phyloP scores from a whole-genome alignment of 1,139 yeast species.

The Yamadazyma buinensis region DNA sequence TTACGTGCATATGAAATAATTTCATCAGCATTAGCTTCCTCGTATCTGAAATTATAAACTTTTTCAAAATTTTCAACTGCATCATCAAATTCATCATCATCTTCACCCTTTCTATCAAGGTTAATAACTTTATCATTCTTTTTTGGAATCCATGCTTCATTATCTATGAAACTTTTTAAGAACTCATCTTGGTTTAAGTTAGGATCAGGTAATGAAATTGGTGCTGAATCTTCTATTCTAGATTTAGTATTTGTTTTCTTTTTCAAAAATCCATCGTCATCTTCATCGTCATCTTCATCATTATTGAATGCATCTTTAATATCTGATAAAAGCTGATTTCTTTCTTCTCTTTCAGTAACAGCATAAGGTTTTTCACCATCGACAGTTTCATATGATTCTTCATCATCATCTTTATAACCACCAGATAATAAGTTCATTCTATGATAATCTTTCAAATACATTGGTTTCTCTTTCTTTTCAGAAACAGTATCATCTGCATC shows the following conservation, averaged over 20 bases:
- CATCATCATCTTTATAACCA: conserved; percentile 47
- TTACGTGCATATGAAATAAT: conserved; percentile 95
- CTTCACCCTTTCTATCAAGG: conserved; percentile 53
- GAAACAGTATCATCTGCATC: conserved; percentile 18
- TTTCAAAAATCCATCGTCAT: conserved; percentile 57
- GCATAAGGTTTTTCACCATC: conserved; percentile 66
- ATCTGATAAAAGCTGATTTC: conserved; percentile 65
- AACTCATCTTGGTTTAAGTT: conserved; percentile 61
- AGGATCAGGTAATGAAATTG: conserved; percentile 62
- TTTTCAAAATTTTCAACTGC: conserved; percentile 89
- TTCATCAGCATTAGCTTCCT: conserved; percentile 87
- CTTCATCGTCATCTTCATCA: conserved; percentile 44
- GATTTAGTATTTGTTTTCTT: conserved; percentile 15
- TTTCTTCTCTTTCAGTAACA: conserved; percentile 72
- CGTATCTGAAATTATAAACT: conserved; percentile 92
- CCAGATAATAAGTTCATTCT: conserved; percentile 73
- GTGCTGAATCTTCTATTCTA: conserved; percentile 13
- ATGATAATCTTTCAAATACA: conserved; percentile 89
- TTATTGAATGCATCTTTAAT: conserved; percentile 63
- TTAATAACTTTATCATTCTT: conserved; percentile 51
- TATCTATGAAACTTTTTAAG: conserved; percentile 64
- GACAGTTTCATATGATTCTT: conserved; percentile 38
- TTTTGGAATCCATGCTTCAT: conserved; percentile 86
- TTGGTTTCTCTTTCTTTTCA: conserved; percentile 61
- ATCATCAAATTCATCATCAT: conserved; percentile 85